Evolutionary conservation across 148 eudicot species (phyloP).

Genomic region (Spergularia marina): DNA sequence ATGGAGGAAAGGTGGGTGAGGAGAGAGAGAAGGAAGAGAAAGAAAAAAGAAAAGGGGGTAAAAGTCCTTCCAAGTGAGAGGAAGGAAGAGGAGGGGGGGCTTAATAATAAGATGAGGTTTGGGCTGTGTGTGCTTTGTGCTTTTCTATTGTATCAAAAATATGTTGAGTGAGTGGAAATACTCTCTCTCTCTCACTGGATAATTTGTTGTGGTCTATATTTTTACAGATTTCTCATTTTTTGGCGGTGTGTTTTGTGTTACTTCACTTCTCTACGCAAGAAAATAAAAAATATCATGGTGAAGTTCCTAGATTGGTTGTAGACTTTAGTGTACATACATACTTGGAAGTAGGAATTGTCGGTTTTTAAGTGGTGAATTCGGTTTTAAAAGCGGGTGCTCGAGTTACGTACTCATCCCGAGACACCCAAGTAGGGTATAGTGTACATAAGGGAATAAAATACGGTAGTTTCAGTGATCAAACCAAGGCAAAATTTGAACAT

Average conservation of each 20-base stretch:
- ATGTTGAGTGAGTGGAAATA: background rate
- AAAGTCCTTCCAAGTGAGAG: slow-evolving; percentile 23
- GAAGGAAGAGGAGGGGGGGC: slow-evolving; percentile 14
- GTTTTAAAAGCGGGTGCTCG: too few species aligned
- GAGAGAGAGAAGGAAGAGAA: background rate
- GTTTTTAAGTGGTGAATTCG: too few species aligned
- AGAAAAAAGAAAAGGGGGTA: background rate
- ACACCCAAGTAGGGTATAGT: too few species aligned
- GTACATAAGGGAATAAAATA: too few species aligned
- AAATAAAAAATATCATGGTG: too few species aligned
- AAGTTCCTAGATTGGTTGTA: too few species aligned
- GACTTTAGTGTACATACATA: too few species aligned
- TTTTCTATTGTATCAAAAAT: background rate
- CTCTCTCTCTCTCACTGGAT: background rate
- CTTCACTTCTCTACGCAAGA: background rate
- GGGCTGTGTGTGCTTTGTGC: too few species aligned
- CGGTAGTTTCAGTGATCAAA: too few species aligned
- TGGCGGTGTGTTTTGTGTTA: slow-evolving; percentile 16
- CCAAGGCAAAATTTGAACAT: too few species aligned
- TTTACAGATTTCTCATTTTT: slow-evolving; percentile 12
- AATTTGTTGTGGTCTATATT: slow-evolving; percentile 27
- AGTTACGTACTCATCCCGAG: too few species aligned
- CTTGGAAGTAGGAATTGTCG: too few species aligned
- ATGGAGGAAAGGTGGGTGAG: slow-evolving; percentile 12
- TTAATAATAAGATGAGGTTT: slow-evolving; percentile 11